phyloP scores from a whole-genome alignment of 202 grass and related monocot species.

The Panicum virgatum region DNA sequence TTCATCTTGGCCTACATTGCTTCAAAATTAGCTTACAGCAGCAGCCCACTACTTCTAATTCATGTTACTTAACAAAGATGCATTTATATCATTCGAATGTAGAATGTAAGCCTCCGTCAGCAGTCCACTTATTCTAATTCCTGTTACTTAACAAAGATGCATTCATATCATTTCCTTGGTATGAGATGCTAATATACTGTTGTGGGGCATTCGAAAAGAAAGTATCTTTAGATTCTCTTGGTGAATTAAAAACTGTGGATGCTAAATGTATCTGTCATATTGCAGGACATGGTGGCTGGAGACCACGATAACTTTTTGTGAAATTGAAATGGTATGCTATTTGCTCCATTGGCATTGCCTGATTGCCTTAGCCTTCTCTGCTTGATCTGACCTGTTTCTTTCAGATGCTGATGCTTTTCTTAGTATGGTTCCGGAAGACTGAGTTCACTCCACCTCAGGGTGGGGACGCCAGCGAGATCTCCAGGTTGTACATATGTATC shows the following conservation, averaged over 20 bases:
- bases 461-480: background rate
- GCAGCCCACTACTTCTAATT: background rate
- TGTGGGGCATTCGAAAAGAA: background rate
- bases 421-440: background rate
- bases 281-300: conserved; percentile 78
- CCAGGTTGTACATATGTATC: conserved; percentile 72
- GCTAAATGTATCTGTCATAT: conserved; percentile 33
- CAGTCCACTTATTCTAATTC: background rate
- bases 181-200: conserved; percentile 13
- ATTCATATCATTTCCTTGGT: background rate
- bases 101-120: background rate
- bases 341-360: background rate
- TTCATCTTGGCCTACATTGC: background rate
- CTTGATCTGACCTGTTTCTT: conserved; percentile 24
- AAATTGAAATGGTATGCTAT: conserved; percentile 43
- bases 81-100: background rate
- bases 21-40: conserved; percentile 2
- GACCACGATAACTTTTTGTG: conserved; percentile 63
- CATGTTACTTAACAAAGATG: background rate
- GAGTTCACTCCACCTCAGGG: background rate
- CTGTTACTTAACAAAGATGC: background rate
- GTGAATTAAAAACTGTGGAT: conserved; percentile 10
- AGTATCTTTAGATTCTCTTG: background rate
- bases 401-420: conserved; percentile 13
- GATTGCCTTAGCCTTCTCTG: background rate